Evolutionary conservation across 306 rosid genomes (phyloP), one percentile per base, ranked within the genome.

Genomic region (Trichosanthes truncata): DNA sequence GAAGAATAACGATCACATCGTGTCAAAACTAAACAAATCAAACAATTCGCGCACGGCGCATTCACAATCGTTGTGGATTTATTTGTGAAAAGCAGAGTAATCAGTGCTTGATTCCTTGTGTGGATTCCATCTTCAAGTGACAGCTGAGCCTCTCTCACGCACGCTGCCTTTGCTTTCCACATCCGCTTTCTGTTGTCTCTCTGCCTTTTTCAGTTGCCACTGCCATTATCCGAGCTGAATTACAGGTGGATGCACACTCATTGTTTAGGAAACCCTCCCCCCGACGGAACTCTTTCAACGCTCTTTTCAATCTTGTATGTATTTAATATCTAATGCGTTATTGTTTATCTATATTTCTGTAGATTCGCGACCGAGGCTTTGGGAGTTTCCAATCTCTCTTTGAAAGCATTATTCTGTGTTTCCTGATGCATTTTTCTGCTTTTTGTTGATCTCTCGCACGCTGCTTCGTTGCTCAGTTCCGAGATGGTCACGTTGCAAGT

Each of bases 121-220:
- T 33, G 41, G 74, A 67, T 38, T 46, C 77, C 77, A 72, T 46
- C 51, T 72, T 8, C 77, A 45, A 23, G 21, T 72, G 77, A 40
- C 56, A 72, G 56, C 77, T 25, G 77, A 72, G 77, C 35, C 21
- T 43, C 38, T 23, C n/a, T 66, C 48, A 36, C 48, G 29, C 73
- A 35, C 49, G 10, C 52, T 71, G 35, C 21, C 13, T 25, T 72
- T 46, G 77, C 77, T 72, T 72, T 72, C 36, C 77, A 72, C 57
- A 43, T 72, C 77, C 57, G 20, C 55, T 45, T 72, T 25, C 77
- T 72, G 77, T 46, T 57, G 53, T 26, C n/a, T 72, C 77, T 72
- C 20, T 14, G 55, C 38, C 77, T 8, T 71, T 72, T 71, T 46
- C 38, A 72, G 77, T 4, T 26, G 77, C 57, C 77, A 26, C 10